Evolutionary conservation across 202 grass and related monocot species (phyloP).

Genomic region (Carex sylvatica): DNA sequence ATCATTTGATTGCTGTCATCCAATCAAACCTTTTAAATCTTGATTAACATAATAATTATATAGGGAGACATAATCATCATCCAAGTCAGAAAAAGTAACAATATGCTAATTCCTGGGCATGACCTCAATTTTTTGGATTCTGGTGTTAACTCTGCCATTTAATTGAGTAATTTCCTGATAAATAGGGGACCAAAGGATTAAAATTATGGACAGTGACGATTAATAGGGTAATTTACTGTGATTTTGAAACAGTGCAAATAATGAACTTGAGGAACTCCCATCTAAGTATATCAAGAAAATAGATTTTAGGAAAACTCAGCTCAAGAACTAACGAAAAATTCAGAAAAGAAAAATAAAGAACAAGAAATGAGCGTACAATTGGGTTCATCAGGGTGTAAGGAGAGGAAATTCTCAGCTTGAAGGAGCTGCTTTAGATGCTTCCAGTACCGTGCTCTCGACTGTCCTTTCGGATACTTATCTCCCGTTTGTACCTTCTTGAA

Average conservation of each 20-base stretch:
- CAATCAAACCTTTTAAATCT: not conserved
- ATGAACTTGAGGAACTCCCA: not conserved
- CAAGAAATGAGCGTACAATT: slow-evolving; percentile 51
- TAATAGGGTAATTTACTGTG: not conserved
- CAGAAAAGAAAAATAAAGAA: not conserved
- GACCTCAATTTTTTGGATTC: not conserved
- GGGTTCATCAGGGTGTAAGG: slow-evolving; percentile 51
- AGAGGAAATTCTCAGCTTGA: slow-evolving; percentile 58
- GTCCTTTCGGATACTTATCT: slow-evolving; percentile 94
- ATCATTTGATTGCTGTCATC: not conserved
- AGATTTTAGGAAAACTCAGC: not conserved
- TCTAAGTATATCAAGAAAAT: not conserved
- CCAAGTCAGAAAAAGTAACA: not conserved
- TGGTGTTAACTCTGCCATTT: not conserved
- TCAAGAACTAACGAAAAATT: slow-evolving; percentile 9
- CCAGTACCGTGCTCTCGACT: slow-evolving; percentile 85
- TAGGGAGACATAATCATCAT: not conserved
- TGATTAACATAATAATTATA: not conserved
- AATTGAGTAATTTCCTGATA: not conserved
- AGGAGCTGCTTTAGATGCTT: slow-evolving; percentile 92
- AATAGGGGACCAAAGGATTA: not conserved
- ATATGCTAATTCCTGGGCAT: not conserved
- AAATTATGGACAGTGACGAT: not conserved
- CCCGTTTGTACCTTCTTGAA: slow-evolving; percentile 94
- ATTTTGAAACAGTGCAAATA: not conserved